Conservation (phyloP, 2,329 filamentous ascomycete species). For the Triangularia verruculosa region DNA sequence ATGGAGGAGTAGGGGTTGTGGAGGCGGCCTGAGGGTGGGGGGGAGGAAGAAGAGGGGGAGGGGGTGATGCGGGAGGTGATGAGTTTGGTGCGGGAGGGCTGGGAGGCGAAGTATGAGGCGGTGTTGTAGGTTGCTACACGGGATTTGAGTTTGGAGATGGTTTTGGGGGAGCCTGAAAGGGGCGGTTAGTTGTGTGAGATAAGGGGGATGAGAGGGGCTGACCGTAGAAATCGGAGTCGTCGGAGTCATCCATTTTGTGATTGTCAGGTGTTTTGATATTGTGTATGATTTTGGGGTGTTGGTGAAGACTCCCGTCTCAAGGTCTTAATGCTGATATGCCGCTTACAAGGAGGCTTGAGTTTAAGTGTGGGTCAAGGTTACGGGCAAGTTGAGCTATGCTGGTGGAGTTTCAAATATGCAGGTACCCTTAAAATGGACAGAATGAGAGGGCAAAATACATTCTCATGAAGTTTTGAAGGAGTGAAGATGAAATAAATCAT, state of each 20-base stretch:
- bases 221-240: constrained; percentile 59
- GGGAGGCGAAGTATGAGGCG: constrained; percentile 45
- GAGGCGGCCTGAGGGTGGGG: constrained; percentile 30
- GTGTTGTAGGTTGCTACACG: constrained; percentile 51
- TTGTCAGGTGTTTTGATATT: too few species aligned
- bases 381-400: neutral
- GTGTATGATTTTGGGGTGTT: neutral
- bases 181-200: neutral
- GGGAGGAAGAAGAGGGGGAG: constrained; percentile 4
- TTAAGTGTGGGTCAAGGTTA: neutral
- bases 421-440: neutral
- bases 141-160: constrained; percentile 46
- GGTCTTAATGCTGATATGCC: neutral
- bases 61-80: neutral
- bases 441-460: neutral
- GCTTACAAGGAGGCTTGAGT: neutral
- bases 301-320: neutral
- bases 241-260: constrained; percentile 37
- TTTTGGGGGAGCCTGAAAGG: constrained; percentile 52
- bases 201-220: constrained; percentile 15
- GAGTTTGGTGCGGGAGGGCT: constrained; percentile 16
- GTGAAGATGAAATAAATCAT: neutral
- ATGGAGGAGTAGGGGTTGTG: constrained; percentile 60
- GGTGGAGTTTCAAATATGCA: neutral
- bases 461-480: neutral